Evolutionary conservation across 2,329 filamentous ascomycete genomes (phyloP), one percentile per base, ranked within the genome.

Genomic region (Aulographum hederae): DNA sequence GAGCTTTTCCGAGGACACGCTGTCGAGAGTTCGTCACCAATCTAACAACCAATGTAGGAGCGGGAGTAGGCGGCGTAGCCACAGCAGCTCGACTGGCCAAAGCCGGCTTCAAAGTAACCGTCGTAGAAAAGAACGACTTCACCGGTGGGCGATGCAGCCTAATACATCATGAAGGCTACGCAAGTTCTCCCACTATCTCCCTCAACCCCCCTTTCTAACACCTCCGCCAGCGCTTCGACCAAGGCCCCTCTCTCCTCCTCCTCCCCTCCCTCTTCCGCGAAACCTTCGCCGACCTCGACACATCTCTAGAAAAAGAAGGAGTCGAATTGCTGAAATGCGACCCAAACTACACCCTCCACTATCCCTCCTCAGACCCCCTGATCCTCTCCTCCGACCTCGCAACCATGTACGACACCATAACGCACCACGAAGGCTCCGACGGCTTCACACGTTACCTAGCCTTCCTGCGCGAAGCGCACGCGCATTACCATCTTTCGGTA

Each of bases 61-160:
- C 77, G 18, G 78, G 78, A 36, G 69, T 70, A 28, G 78, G 77
- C 31, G 77, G 77, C 36, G 68, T 79, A 26, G 67, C 73, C n/a
- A 71, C 70, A 2, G 73, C 78, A 34, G 76, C 77, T 2, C 69
- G 77, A 28, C 65, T 82, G 8, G 73, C 74, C 31, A 74, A 73
- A 45, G 66, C 74, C 2, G 78, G 77, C 25, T 72, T 75, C 47
- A 49, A 62, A 20, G 77, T 82, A n/a, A 81, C 74, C 0, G 72
- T 82, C 2, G 54, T 82, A n/a, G 78, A 84, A 51, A 81, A 81
- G 58, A 81, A 82, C 45, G 56, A 57, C 34, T 78, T 78, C 47
- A 73, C 70, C 0, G 78, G 78, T 28, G 78, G 78, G 3, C 61
- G 78, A 33, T 82, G 76, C 52, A 76, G 69, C 28, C 52, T 81